Evolutionary conservation across 495 filamentous ascomycete species (phyloP), one percentile per base, ranked within the genome.

Genomic region (Talaromyces nanjingensis): DNA sequence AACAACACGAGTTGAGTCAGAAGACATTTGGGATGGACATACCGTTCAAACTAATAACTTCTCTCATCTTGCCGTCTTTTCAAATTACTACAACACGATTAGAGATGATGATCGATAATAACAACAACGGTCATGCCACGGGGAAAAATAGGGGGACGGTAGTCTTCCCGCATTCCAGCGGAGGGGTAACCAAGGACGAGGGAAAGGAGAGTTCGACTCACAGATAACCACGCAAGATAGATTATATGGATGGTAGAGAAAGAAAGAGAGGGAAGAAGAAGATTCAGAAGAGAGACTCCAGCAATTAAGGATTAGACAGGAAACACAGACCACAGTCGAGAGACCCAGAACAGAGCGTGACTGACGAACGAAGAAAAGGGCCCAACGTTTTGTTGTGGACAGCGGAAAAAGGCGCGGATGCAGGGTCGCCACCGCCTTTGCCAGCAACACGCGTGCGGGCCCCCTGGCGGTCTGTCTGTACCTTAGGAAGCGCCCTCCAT

Each of bases 21-120:
- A 63, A 29, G 18, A 14, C n/a, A 27, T 9, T 6, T 27, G 24
- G 18, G 24, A 16, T 45, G 55, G 39, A 79, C 91, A 72, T 88
- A 97, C 93, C 93, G 86, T 98, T 97, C 87, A 98, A 87, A 80
- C 89, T 93, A 77, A 98, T 97, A 76, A 98, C 92, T 86, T 98
- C 93, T 89, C 93, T 92, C 93, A 98, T 98, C 75, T 69, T 79
- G 83, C 87, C 86, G 71, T 72, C 27, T 45, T 34, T 64, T 53
- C 37, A 18, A 53, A n/a, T 18, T 16, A 34, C 27, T 62, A n/a
- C 25, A 29, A 33, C 22, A 22, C 22, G 45, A 53, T 53, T 31
- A 54, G 60, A 20, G 45, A 62, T 33, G 53, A 56, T 56, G 53
- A 20, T 56, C 22, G 11, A 29, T n/a, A 29, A 29, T 8, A 24